Conservation (phyloP, 2,329 filamentous ascomycete genomes). For the Chrysoporthe cubensis region DNA sequence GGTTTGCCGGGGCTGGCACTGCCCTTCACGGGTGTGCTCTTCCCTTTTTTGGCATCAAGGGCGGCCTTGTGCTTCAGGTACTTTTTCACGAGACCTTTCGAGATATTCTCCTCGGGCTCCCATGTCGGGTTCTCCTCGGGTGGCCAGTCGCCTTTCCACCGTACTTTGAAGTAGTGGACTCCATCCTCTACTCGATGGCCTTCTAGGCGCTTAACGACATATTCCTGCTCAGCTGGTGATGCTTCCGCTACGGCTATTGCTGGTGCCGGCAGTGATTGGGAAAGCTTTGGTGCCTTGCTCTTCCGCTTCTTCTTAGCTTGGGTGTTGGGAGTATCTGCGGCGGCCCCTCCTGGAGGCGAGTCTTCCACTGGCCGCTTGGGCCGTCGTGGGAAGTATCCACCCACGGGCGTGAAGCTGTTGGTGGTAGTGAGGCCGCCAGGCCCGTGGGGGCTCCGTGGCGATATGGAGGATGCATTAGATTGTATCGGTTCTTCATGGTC, state of each 20-base stretch:
- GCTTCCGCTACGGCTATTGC: constrained; percentile 35
- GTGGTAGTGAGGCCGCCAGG: constrained; percentile 9
- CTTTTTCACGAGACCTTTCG: constrained; percentile 43
- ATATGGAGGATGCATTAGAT: background rate
- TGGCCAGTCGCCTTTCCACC: constrained; percentile 62
- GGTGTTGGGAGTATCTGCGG: background rate
- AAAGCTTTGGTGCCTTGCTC: constrained; percentile 8
- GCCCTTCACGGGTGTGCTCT: background rate
- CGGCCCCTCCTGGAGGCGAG: background rate
- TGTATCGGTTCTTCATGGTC: background rate
- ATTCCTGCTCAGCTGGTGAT: constrained; percentile 37
- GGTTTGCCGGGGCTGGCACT: background rate
- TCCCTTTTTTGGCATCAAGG: background rate
- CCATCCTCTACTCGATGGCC: constrained; percentile 45
- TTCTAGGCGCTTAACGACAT: constrained; percentile 51
- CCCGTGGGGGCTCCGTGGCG: background rate
- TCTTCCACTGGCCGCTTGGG: constrained; percentile 15
- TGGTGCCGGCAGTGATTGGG: constrained; percentile 18
- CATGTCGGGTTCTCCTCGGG: constrained; percentile 59
- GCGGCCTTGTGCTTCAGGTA: constrained; percentile 43
- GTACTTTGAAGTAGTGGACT: constrained; percentile 54
- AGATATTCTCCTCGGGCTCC: constrained; percentile 60
- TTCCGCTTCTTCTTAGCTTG: constrained; percentile 13
- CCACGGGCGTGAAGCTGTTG: constrained; percentile 36
- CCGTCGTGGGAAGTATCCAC: constrained; percentile 27